Conservation (phyloP, 1,284 basidiomycete species). For the Trichosporon sp. region DNA sequence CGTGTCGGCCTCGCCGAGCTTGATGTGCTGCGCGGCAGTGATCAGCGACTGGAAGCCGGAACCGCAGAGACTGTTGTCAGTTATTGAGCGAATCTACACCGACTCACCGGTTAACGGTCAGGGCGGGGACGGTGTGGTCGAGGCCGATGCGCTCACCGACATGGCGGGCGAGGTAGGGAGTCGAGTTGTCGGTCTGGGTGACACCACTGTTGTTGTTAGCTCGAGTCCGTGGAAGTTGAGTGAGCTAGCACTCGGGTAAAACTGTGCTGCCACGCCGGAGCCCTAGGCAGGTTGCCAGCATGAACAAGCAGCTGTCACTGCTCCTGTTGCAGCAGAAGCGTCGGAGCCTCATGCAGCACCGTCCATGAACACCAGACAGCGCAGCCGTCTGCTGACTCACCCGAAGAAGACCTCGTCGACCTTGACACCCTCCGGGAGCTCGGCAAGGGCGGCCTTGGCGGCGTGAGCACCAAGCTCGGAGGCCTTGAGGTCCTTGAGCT, state of each 20-base stretch:
- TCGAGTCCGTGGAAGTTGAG: neutral
- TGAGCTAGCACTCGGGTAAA: neutral
- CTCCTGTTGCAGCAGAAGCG: no score
- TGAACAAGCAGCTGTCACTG: no score
- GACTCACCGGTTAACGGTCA: conserved; percentile 54
- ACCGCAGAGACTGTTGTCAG: conserved; percentile 52
- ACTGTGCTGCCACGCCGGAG: neutral
- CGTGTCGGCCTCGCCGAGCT: conserved; percentile 54
- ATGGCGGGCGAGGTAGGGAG: conserved; percentile 56
- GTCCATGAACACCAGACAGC: no score
- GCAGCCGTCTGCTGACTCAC: conserved; percentile 32
- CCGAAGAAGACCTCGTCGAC: conserved; percentile 54
- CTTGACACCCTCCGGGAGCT: conserved; percentile 49
- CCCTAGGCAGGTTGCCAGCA: neutral
- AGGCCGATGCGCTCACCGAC: conserved; percentile 56
- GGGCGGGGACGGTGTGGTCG: conserved; percentile 53
- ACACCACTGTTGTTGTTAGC: conserved; percentile 41
- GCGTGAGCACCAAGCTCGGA: conserved; percentile 54
- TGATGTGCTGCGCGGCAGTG: conserved; percentile 55
- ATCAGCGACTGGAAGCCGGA: conserved; percentile 57
- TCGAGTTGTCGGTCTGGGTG: conserved; percentile 52
- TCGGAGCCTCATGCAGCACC: no score
- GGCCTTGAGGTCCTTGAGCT: conserved; percentile 51
- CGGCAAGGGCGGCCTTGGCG: conserved; percentile 54
- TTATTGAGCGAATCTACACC: neutral